Evolutionary conservation across 2,329 filamentous ascomycete genomes (phyloP), one percentile per base, ranked within the genome.

Genomic region (Hypoxylon sp.): DNA sequence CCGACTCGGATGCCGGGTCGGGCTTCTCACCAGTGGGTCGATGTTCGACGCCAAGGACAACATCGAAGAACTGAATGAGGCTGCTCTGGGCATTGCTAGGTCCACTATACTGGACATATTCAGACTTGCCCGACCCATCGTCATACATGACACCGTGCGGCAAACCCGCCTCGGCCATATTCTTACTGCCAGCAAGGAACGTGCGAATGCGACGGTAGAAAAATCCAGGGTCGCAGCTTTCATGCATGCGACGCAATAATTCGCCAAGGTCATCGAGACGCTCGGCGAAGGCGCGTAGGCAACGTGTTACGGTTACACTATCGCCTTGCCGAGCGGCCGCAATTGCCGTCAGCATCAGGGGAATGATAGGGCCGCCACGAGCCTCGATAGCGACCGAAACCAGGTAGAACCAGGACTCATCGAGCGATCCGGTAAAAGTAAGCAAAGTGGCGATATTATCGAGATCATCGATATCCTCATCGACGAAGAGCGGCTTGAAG

Each of bases 341-440:
- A 63, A 99, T 94, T 50, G 96, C 96, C 43, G 90, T 86, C 45
- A 99, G 84, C 93, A 98, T 97, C 64, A 97, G 82, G 0, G 94
- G 90, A 58, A 99, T 90, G 63, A 94, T 92, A 2, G 94, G 92
- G 0, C 91, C 96, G 25, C 93, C 95, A 61, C 93, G 91, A 60
- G 94, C 94, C 81, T 99, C 96, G 70, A 99, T 98, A 68, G 95
- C 96, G 2, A 98, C 93, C 0, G 94, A 98, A 57, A 98, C 89
- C 11, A 99, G 86, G 78, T 98, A 99, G 78, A 99, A 99, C 96
- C 96, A 99, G 69, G 96, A 97, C 82, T 99, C 96, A 77, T 99
- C 96, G 60, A 97, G 84, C 6, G 94, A 94, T 55, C 96, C 96
- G 14, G 96, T 98, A 77, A 98, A 97, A 14, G 96, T 98, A 75